A percentile compares a stretch with the other conserved stretches of the same genome.
phyloP scores from a whole-genome alignment of 495 filamentous ascomycete species.

The Neurospora discreta region DNA sequence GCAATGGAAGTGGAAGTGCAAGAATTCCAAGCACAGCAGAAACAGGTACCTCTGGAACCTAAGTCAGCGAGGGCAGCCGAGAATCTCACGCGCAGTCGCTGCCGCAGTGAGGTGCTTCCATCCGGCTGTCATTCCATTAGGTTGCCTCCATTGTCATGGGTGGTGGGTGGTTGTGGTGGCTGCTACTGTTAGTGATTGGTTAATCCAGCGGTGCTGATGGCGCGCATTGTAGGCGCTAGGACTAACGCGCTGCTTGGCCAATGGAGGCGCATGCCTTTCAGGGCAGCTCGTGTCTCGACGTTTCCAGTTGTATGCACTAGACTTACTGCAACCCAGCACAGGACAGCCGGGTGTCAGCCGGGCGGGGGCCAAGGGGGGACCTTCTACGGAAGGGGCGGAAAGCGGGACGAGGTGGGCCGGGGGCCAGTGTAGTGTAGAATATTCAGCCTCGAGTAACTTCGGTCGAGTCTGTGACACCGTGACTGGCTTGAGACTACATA shows the following conservation, averaged over 20 bases:
- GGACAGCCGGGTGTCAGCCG: not conserved
- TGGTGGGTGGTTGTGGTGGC: not conserved
- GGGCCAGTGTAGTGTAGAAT: too few species aligned
- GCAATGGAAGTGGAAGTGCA: not conserved
- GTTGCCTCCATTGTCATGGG: not conserved
- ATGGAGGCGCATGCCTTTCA: not conserved
- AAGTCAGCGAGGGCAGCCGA: too few species aligned
- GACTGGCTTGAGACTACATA: not conserved
- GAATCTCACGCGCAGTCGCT: not conserved
- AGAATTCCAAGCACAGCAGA: not conserved
- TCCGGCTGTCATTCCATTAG: not conserved
- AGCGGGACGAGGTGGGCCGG: not conserved
- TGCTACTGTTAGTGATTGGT: not conserved
- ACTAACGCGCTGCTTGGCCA: not conserved
- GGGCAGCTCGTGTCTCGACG: not conserved
- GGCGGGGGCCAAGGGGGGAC: not conserved
- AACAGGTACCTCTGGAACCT: too few species aligned
- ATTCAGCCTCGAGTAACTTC: not conserved
- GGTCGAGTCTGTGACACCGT: not conserved
- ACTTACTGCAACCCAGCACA: not conserved
- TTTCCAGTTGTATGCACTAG: too few species aligned
- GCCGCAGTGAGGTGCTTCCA: not conserved
- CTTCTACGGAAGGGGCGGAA: not conserved
- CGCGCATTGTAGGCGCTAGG: not conserved
- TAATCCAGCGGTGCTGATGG: not conserved